Evolutionary conservation across 768 basidiomycete genomes (phyloP).

Genomic region (Candolleomyces eurysporus): DNA sequence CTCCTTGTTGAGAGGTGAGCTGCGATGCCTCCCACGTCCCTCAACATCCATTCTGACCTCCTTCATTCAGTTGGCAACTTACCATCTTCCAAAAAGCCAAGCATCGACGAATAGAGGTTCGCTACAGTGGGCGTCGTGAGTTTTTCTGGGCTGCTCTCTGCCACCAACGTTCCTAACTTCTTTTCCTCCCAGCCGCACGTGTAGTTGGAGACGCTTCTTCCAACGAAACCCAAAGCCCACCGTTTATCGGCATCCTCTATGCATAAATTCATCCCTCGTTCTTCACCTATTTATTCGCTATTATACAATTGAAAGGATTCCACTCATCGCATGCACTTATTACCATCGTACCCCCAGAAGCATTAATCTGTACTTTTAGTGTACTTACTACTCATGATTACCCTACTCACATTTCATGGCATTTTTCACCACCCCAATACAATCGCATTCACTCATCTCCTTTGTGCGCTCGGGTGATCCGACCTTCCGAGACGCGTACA

Average conservation of each 20-base stretch:
- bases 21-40: not conserved
- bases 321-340: not conserved
- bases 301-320: not conserved
- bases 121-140: slow-evolving; percentile 64
- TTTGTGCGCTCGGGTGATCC: no score
- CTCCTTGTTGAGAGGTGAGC: slow-evolving; percentile 66
- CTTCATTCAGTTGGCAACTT: slow-evolving; percentile 55
- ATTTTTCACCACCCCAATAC: no score
- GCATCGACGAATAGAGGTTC: slow-evolving; percentile 63
- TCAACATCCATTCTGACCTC: slow-evolving; percentile 5
- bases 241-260: slow-evolving; percentile 66
- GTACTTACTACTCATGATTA: not conserved
- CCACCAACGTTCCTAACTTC: slow-evolving; percentile 10
- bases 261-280: slow-evolving; percentile 17
- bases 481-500: no score
- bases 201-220: slow-evolving; percentile 44
- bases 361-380: not conserved
- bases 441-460: no score
- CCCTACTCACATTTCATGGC: not conserved
- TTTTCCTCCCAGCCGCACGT: slow-evolving; percentile 46
- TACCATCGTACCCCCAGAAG: not conserved
- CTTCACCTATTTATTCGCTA: slow-evolving; percentile 2
- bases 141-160: slow-evolving; percentile 4
- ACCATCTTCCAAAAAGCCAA: slow-evolving; percentile 64
- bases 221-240: slow-evolving; percentile 44